Conservation (phyloP, 2,329 filamentous ascomycete genomes). For the Lasiodiplodia sp. region DNA sequence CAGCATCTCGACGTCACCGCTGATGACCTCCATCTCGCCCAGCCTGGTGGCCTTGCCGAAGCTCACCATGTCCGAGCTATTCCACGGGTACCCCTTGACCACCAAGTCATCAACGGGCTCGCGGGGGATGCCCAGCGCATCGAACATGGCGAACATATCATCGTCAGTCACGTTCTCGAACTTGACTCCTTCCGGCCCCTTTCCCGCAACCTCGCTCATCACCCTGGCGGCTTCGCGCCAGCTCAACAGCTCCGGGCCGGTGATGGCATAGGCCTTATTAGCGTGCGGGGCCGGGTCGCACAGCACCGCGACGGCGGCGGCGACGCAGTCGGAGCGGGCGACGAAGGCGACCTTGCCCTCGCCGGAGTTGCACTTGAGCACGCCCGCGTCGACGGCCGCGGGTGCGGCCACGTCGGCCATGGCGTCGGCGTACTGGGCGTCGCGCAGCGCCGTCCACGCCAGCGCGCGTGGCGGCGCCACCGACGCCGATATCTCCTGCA, state of each 20-base stretch:
- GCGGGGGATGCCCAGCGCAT: slow-evolving; percentile 8
- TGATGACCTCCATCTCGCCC: slow-evolving; percentile 25
- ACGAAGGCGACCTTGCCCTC: slow-evolving; percentile 21
- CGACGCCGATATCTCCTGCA: background rate
- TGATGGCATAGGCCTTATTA: slow-evolving; percentile 3
- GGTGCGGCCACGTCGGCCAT: slow-evolving; percentile 21
- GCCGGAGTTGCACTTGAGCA: slow-evolving; percentile 7
- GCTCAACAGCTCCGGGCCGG: slow-evolving; percentile 24
- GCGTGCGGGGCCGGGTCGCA: slow-evolving; percentile 1
- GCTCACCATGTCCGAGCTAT: slow-evolving; percentile 10
- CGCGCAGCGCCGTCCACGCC: slow-evolving; percentile 21
- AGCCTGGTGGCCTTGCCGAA: slow-evolving; percentile 22
- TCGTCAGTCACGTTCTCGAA: slow-evolving; percentile 9
- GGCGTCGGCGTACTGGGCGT: slow-evolving; percentile 26
- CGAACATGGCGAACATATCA: slow-evolving; percentile 4
- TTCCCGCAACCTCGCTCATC: slow-evolving; percentile 13
- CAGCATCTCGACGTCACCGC: slow-evolving; percentile 15
- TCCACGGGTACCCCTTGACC: background rate
- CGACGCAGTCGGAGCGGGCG: slow-evolving; percentile 17
- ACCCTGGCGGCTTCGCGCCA: slow-evolving; percentile 8
- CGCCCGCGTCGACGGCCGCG: background rate
- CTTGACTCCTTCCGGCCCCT: background rate
- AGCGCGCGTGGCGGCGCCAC: background rate
- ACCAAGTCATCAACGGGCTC: background rate
- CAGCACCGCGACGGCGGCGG: slow-evolving; percentile 16